Percentiles rank a stretch among this genome's conserved stretches.
These are phyloP conservation scores for Dichomitus squalens DNA, from an alignment of 1,284 basidiomycete genomes.

Conservation along the genomic window DNA sequence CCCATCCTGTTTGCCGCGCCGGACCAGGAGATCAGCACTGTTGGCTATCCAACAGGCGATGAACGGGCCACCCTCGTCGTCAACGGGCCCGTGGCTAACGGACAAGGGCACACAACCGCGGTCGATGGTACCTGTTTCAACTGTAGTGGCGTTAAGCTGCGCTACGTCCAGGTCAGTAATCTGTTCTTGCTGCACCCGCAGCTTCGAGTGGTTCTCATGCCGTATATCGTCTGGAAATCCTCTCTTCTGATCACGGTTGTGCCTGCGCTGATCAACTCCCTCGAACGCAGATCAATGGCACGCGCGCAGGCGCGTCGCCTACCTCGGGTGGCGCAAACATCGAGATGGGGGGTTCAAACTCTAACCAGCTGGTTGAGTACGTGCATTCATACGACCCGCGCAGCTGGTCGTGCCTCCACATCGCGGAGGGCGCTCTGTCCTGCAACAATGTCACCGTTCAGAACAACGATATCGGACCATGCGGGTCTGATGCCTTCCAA, in stretches of 20 bases:
- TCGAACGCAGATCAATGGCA: constrained; percentile 67
- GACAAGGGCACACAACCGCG: constrained; percentile 69
- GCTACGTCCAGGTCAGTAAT: constrained; percentile 66
- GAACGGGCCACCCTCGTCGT: constrained; percentile 58
- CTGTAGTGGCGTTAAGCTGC: constrained; percentile 61
- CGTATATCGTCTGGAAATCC: not conserved
- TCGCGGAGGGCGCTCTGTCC: constrained; percentile 64
- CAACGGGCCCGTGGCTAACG: constrained; percentile 54
- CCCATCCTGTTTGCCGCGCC: constrained; percentile 66
- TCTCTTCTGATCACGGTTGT: constrained; percentile 3
- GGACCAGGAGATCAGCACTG: constrained; percentile 78
- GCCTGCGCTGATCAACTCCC: not conserved
- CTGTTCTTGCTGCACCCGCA: not conserved
- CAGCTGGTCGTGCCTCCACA: constrained; percentile 75
- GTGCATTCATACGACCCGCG: constrained; percentile 73
- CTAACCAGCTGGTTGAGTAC: constrained; percentile 68
- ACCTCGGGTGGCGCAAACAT: constrained; percentile 72
- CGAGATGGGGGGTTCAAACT: constrained; percentile 75
- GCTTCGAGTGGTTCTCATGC: not conserved
- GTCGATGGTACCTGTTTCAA: constrained; percentile 63
- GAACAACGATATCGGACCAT: constrained; percentile 82
- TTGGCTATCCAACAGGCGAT: constrained; percentile 68
- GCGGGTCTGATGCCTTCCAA: constrained; percentile 63
- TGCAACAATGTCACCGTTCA: constrained; percentile 70
- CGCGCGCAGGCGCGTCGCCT: constrained; percentile 51